These are phyloP conservation scores for Solanum hybrid DNA, from an alignment of 305 asterid genomes.

Conservation along the genomic window DNA sequence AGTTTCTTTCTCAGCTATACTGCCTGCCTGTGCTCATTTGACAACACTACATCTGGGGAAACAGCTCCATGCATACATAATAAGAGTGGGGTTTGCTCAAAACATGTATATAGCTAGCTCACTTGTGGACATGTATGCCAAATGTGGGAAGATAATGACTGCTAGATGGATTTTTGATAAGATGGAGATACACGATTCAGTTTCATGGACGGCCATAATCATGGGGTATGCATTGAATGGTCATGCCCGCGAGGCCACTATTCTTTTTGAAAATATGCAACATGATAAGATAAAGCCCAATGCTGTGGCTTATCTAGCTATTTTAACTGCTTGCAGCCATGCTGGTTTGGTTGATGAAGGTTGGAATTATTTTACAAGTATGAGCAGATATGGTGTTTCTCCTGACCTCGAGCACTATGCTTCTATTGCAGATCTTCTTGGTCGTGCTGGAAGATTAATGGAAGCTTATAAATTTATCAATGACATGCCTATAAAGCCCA, in stretches of 20 bases:
- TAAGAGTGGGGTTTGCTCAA: slow-evolving; percentile 43
- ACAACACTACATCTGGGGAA: slow-evolving; percentile 58
- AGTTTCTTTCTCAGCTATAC: slow-evolving; percentile 69
- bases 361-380: slow-evolving; percentile 42
- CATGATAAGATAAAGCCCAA: slow-evolving; percentile 49
- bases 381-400: slow-evolving; percentile 46
- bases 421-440: slow-evolving; percentile 70
- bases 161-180: slow-evolving; percentile 59
- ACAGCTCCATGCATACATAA: slow-evolving; percentile 68
- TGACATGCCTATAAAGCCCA: slow-evolving; percentile 54
- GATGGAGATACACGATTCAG: slow-evolving; percentile 52
- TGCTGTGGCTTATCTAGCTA: slow-evolving; percentile 60
- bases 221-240: slow-evolving; percentile 85
- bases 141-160: slow-evolving; percentile 55
- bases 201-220: slow-evolving; percentile 83
- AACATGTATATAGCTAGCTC: slow-evolving; percentile 71
- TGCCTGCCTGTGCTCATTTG: slow-evolving; percentile 82
- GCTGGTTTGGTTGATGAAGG: slow-evolving; percentile 81
- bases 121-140: slow-evolving; percentile 81
- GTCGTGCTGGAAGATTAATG: slow-evolving; percentile 69
- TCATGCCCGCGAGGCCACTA: slow-evolving; percentile 52
- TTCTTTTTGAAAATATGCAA: slow-evolving; percentile 52
- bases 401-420: slow-evolving; percentile 70
- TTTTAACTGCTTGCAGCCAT: slow-evolving; percentile 84
- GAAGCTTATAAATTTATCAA: slow-evolving; percentile 62